phyloP scores from a whole-genome alignment of 148 eudicot species.

The Oxyria digyna region DNA sequence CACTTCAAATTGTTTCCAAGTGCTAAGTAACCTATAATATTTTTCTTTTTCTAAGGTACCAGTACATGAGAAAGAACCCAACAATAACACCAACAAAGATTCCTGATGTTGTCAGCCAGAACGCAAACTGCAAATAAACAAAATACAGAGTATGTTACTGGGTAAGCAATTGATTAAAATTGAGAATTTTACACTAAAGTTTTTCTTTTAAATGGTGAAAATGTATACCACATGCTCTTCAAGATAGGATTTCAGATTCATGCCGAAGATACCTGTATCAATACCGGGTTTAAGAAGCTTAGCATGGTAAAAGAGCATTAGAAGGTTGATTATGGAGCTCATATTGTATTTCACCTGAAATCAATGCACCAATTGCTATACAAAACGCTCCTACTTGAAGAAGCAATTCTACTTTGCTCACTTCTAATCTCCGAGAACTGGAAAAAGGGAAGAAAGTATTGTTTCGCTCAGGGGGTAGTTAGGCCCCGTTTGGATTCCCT shows the following conservation, averaged over 20 bases:
- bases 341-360: constrained; percentile 44
- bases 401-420: constrained; percentile 93
- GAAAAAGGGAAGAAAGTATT: background rate
- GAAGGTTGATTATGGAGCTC: background rate
- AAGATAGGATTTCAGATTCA: constrained; percentile 94
- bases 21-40: constrained; percentile 29
- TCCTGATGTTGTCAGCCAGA: constrained; percentile 89
- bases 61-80: constrained; percentile 69
- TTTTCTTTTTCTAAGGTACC: constrained; percentile 72
- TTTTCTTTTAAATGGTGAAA: background rate
- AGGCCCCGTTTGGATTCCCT: too few relatives aligned
- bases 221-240: constrained; percentile 77
- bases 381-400: constrained; percentile 98
- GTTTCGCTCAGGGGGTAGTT: too few relatives aligned
- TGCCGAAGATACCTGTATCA: constrained; percentile 87
- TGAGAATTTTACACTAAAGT: background rate
- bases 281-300: background rate
- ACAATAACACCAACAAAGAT: constrained; percentile 65
- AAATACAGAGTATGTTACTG: background rate
- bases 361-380: constrained; percentile 76
- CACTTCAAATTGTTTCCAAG: background rate
- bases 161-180: background rate
- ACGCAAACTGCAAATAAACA: constrained; percentile 57
- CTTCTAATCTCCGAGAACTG: constrained; percentile 96
- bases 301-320: background rate